Conservation (phyloP, 768 basidiomycete species). For the Tulasnella sp. region DNA sequence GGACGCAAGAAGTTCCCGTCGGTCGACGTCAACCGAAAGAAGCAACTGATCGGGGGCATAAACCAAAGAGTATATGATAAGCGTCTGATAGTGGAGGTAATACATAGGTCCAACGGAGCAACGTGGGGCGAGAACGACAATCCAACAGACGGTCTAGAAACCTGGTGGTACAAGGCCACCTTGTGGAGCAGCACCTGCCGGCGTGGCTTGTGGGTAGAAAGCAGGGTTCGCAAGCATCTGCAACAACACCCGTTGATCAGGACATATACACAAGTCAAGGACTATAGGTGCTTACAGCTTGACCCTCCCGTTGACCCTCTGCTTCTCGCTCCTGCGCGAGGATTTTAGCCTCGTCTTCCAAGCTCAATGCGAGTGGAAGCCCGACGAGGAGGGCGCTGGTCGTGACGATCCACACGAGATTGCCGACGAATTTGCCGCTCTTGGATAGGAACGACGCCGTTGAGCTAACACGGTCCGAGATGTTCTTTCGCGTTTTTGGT, state of each 20-base stretch:
- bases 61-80: too few relatives aligned
- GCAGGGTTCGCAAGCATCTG: conserved; percentile 19
- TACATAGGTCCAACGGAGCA: too few relatives aligned
- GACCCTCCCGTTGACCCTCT: conserved; percentile 11
- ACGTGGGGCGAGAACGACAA: too few relatives aligned
- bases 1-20: too few relatives aligned
- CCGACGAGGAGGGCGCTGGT: conserved; percentile 90
- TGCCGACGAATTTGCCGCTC: conserved; percentile 63
- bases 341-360: conserved; percentile 94
- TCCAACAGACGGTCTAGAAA: conserved; percentile 2
- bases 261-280: not conserved
- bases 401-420: conserved; percentile 87
- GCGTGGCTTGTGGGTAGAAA: not conserved
- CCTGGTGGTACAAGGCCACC: conserved; percentile 15
- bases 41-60: too few relatives aligned
- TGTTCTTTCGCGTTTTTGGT: conserved; percentile 70
- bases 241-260: not conserved
- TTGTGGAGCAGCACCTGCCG: conserved; percentile 6
- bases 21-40: too few relatives aligned
- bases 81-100: too few relatives aligned
- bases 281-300: not conserved
- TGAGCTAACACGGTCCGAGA: conserved; percentile 47
- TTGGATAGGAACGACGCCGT: conserved; percentile 54
- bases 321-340: conserved; percentile 90
- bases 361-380: conserved; percentile 77